Evolutionary conservation across 106 monocot species (phyloP).

Genomic region (Posidonia australis): DNA sequence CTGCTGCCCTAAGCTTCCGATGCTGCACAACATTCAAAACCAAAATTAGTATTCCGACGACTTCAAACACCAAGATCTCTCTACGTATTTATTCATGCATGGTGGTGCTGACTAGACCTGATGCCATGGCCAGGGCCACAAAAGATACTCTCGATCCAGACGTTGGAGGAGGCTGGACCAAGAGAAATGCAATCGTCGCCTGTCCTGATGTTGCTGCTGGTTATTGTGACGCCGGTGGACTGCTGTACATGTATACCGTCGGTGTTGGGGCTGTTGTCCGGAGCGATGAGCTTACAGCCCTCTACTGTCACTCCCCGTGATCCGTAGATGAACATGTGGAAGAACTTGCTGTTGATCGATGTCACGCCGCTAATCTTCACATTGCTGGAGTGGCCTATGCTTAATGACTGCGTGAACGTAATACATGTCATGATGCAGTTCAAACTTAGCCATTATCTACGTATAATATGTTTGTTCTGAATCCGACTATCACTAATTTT

Average conservation of each 20-base stretch:
- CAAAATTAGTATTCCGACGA: not conserved
- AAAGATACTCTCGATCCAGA: slow-evolving; percentile 25
- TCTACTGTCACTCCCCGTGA: slow-evolving; percentile 12
- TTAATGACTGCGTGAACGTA: slow-evolving; percentile 9
- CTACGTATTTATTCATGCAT: not conserved
- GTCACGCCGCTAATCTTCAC: slow-evolving; percentile 13
- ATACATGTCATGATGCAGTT: too few species aligned
- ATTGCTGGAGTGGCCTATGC: slow-evolving; percentile 10
- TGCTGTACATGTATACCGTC: slow-evolving; percentile 21
- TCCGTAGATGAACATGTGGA: slow-evolving; percentile 18
- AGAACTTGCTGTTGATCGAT: slow-evolving; percentile 22
- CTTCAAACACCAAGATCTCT: too few species aligned
- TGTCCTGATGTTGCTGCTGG: slow-evolving; percentile 17
- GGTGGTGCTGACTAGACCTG: too few species aligned
- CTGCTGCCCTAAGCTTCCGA: slow-evolving; percentile 10
- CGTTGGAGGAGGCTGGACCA: slow-evolving; percentile 11
- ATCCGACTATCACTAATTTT: too few species aligned
- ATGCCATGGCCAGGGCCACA: slow-evolving; percentile 37
- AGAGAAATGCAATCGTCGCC: slow-evolving; percentile 40
- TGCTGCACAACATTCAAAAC: not conserved
- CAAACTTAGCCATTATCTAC: too few species aligned
- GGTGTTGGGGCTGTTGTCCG: slow-evolving; percentile 29
- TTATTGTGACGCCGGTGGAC: slow-evolving; percentile 12
- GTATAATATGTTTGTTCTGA: too few species aligned
- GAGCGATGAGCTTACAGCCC: slow-evolving; percentile 14